phyloP scores from a whole-genome alignment of 1,284 basidiomycete genomes.

The Austropuccinia psidii region DNA sequence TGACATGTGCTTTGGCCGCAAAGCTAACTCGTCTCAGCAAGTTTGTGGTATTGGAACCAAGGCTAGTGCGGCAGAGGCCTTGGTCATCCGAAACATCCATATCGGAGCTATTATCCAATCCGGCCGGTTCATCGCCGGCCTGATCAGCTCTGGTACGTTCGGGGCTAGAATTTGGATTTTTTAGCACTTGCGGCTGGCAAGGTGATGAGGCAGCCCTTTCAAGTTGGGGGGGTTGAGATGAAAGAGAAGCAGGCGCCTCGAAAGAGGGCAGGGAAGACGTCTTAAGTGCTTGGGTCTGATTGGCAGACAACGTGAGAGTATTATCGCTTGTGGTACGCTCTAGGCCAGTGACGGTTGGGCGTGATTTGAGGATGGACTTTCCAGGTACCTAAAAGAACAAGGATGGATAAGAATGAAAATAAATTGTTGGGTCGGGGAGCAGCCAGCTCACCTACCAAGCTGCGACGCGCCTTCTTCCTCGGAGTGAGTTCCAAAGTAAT shows the following conservation, averaged over 20 bases:
- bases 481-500: constrained; percentile 24
- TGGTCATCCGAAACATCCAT: constrained; percentile 30
- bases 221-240: not conserved
- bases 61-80: not conserved
- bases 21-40: constrained; percentile 29
- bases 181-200: not conserved
- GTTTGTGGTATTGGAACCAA: constrained; percentile 17
- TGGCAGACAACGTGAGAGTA: not conserved
- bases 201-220: not conserved
- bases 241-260: not conserved
- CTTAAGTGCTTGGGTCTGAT: not conserved
- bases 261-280: not conserved
- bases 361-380: constrained; percentile 35
- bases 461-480: constrained; percentile 32
- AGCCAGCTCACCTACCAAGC: not conserved
- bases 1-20: constrained; percentile 34
- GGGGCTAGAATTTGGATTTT: not conserved
- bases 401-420: not conserved
- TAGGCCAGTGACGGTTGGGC: constrained; percentile 28
- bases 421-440: not conserved
- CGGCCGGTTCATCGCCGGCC: not conserved
- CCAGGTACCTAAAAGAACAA: constrained; percentile 11
- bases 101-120: constrained; percentile 19
- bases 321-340: constrained; percentile 25
- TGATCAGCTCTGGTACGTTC: constrained; percentile 6